Base-by-base conservation (phyloP, 2,329 filamentous ascomycete genomes). In the Tympanopsis confertula region DNA sequence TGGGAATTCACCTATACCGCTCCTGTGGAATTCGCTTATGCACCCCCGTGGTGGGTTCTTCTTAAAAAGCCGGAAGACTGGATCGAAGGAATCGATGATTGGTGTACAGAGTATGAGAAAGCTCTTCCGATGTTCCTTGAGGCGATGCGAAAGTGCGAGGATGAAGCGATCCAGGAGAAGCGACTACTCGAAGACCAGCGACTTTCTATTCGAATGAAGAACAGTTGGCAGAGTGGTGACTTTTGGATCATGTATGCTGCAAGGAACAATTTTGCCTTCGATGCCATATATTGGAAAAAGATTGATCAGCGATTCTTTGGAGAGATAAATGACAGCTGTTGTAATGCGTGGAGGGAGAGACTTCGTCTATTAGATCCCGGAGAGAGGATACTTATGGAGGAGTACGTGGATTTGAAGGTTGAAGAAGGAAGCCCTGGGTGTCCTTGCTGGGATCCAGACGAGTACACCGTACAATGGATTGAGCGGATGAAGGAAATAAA, bases 261-360 rank as follows among this genome's bases (percentile, higher is more conserved):
- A 35, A 43, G 47, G 14, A 44, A 50, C 24, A 46, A 44, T 38
- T 47, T 45, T 38, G 42, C 47, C 40, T 52, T 54, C 41, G 51
- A 55, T 45, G 48, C 50, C 22, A 50, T 53, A 32, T 54, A 53
- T 38, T 54, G 49, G 50, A 37, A 40, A 19, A 49, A 50, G 19
- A 47, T 55, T 35, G 47, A 55, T 43, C 37, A 30, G 35, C 45
- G 35, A 36, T 48, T 48, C 37, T 49, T 46, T 40, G 50, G 50
- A 20, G 37, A 38, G n/a, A n/a, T n/a, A n/a, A n/a, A n/a, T n/a
- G n/a, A n/a, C n/a, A n/a, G n/a, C n/a, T n/a, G n/a, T n/a, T n/a
- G n/a, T n/a, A n/a, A n/a, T n/a, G n/a, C n/a, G n/a, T n/a, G n/a
- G n/a, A n/a, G n/a, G n/a, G n/a, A n/a, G n/a, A n/a, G n/a, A n/a